phyloP scores from a whole-genome alignment of 1,284 basidiomycete species.

The Hemileia vastatrix region DNA sequence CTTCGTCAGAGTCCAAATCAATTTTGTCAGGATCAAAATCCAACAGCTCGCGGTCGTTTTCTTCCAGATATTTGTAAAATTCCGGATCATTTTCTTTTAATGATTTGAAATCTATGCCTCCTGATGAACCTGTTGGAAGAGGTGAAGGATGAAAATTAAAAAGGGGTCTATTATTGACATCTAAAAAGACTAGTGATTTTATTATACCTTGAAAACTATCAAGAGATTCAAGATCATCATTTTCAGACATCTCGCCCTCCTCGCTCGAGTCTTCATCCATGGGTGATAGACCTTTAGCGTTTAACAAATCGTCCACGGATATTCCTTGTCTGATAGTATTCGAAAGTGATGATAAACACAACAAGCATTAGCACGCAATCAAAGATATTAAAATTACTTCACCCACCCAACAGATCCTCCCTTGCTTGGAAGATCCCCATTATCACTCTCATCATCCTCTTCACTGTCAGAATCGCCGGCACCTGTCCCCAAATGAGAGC shows the following conservation, averaged over 20 bases:
- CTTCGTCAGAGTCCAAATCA: conserved; percentile 30
- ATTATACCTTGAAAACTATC: conserved; percentile 9
- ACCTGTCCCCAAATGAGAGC: not conserved
- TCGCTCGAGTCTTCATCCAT: no score
- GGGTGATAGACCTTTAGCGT: no score
- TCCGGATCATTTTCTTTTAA: conserved; percentile 93
- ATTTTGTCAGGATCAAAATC: conserved; percentile 52
- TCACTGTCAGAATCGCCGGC: not conserved
- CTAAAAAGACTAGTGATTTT: not conserved
- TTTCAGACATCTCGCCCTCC: conserved; percentile 9
- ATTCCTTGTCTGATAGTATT: conserved; percentile 20
- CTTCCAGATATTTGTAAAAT: conserved; percentile 94
- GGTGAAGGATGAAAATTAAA: not conserved
- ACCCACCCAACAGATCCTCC: no score
- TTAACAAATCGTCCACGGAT: conserved; percentile 18
- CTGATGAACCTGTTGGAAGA: not conserved
- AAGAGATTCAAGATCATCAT: conserved; percentile 16
- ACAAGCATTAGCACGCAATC: no score
- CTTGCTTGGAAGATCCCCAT: no score
- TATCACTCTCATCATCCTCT: not conserved
- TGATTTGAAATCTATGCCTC: conserved; percentile 61
- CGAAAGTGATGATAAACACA: no score
- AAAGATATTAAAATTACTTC: no score
- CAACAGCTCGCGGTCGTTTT: conserved; percentile 83
- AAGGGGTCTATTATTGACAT: not conserved